Percentiles rank a stretch among this genome's conserved stretches.
Conservation (phyloP, 2,329 filamentous ascomycete species). For the Cladosporium sp. region DNA sequence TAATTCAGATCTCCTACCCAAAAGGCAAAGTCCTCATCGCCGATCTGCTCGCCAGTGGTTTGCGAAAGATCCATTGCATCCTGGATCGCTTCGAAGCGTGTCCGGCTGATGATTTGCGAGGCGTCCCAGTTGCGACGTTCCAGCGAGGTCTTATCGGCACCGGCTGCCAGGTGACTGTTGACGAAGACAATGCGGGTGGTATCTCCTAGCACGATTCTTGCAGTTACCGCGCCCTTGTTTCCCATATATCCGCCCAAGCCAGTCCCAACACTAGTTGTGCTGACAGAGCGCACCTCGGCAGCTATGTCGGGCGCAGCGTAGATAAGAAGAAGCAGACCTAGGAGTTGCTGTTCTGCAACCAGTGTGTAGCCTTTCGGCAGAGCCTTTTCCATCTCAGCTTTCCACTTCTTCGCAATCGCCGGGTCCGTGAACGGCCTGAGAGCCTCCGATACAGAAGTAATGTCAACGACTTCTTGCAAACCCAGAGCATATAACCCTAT, state of each 20-base stretch:
- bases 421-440: constrained; percentile 72
- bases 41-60: constrained; percentile 62
- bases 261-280: constrained; percentile 78
- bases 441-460: constrained; percentile 75
- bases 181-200: constrained; percentile 85
- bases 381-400: constrained; percentile 66
- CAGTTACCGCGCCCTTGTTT: constrained; percentile 87
- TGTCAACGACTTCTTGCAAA: constrained; percentile 86
- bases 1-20: constrained; percentile 98
- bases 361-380: constrained; percentile 74
- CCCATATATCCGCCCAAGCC: constrained; percentile 90
- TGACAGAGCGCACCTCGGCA: constrained; percentile 73
- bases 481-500: constrained; percentile 87
- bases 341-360: constrained; percentile 76
- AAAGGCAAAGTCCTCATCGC: constrained; percentile 88
- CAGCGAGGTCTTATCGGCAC: constrained; percentile 69
- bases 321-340: constrained; percentile 77
- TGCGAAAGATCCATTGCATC: constrained; percentile 60
- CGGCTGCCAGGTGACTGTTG: constrained; percentile 87
- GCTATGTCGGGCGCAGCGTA: constrained; percentile 77
- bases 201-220: constrained; percentile 79
- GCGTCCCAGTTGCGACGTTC: constrained; percentile 90
- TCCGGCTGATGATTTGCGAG: constrained; percentile 68
- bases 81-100: constrained; percentile 71
- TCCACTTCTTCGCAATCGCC: constrained; percentile 71